Conservation (phyloP, 1,139 yeast genomes). For the Candida dubliniensis region DNA sequence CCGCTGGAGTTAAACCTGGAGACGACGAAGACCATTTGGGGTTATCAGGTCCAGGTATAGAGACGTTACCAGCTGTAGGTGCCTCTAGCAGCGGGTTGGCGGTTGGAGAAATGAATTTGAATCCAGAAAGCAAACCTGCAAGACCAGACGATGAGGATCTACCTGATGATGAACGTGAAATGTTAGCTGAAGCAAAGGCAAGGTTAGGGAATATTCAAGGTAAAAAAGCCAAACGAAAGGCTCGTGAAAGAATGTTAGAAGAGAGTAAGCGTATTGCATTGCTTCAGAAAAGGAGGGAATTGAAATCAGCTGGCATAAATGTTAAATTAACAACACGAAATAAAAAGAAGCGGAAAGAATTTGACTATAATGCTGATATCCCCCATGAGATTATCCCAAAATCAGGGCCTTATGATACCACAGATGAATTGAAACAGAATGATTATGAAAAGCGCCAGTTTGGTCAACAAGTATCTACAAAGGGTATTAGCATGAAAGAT, state of each 20-base stretch:
- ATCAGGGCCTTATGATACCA: constrained; percentile 67
- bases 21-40: constrained; percentile 35
- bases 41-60: constrained; percentile 56
- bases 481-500: constrained; percentile 50
- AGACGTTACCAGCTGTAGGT: constrained; percentile 48
- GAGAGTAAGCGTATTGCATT: constrained; percentile 75
- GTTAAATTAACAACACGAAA: constrained; percentile 52
- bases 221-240: constrained; percentile 89
- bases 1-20: constrained; percentile 18
- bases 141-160: constrained; percentile 75
- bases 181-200: constrained; percentile 92
- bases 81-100: constrained; percentile 21
- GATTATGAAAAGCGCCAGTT: constrained; percentile 40
- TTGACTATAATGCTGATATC: constrained; percentile 82
- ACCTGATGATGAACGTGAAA: constrained; percentile 88
- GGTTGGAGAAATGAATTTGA: constrained; percentile 60
- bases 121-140: constrained; percentile 83
- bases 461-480: constrained; percentile 43
- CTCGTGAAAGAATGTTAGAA: constrained; percentile 75
- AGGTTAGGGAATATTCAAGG: constrained; percentile 92
- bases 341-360: constrained; percentile 53
- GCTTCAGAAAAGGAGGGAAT: constrained; percentile 78
- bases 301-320: constrained; percentile 81
- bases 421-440: constrained; percentile 53
- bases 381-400: constrained; percentile 78